Conservation (phyloP, 805 yeast genomes). For the Barnettozyma botsteinii region DNA sequence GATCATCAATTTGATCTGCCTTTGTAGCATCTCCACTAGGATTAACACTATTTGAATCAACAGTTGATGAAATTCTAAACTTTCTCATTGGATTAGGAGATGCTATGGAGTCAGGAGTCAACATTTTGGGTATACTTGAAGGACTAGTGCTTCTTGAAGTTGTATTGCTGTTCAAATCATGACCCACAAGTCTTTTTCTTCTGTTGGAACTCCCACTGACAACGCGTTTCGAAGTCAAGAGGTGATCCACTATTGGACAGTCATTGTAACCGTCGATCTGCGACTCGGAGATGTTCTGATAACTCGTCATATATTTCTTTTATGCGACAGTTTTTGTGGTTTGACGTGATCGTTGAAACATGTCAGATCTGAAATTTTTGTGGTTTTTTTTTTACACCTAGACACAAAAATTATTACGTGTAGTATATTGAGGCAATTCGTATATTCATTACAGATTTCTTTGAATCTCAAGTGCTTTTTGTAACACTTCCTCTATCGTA, state of each 20-base stretch:
- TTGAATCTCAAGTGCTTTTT: constrained; percentile 41
- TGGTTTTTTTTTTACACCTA: no score
- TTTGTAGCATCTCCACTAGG: neutral
- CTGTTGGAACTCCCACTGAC: neutral
- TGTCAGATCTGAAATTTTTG: no score
- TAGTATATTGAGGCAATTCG: no score
- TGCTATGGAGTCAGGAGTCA: neutral
- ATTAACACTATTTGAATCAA: neutral
- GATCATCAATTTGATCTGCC: neutral
- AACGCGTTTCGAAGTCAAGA: constrained; percentile 5
- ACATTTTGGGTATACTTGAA: neutral
- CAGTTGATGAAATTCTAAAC: neutral
- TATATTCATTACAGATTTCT: neutral
- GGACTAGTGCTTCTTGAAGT: neutral
- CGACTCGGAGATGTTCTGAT: constrained; percentile 36
- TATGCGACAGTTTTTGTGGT: neutral
- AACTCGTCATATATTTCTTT: constrained; percentile 12
- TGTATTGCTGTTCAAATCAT: neutral
- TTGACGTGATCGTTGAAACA: no score
- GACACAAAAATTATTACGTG: no score
- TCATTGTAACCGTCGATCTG: constrained; percentile 40
- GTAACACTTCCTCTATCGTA: constrained; percentile 50
- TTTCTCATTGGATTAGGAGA: neutral
- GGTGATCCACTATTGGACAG: constrained; percentile 30
- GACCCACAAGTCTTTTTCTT: constrained; percentile 4